Percentiles rank a stretch among this genome's conserved stretches.
Conservation (phyloP, 1,139 yeast genomes). For the Diutina scorzettiae region DNA sequence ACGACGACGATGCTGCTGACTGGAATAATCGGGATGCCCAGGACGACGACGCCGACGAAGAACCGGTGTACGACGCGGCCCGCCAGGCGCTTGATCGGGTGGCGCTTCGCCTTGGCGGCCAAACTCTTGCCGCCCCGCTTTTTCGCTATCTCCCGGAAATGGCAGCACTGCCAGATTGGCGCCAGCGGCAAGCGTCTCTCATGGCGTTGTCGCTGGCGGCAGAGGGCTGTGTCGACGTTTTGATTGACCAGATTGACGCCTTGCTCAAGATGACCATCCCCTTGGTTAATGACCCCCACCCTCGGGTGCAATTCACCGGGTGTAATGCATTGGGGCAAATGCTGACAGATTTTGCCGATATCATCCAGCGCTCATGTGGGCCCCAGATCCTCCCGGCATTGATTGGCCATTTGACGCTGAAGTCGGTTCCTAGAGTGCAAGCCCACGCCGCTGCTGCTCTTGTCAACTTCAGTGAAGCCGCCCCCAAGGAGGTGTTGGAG, state of each 20-base stretch:
- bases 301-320: constrained; percentile 94
- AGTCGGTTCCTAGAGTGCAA: constrained; percentile 81
- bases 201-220: constrained; percentile 97
- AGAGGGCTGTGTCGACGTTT: constrained; percentile 89
- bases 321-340: constrained; percentile 96
- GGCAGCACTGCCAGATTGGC: constrained; percentile 71
- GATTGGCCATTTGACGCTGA: constrained; percentile 61
- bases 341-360: constrained; percentile 93
- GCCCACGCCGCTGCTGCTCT: constrained; percentile 98
- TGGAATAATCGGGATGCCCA: constrained; percentile 63
- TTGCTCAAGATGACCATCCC: constrained; percentile 80
- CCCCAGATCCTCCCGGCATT: constrained; percentile 76
- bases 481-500: constrained; percentile 74
- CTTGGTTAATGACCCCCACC: constrained; percentile 66
- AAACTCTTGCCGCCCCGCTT: constrained; percentile 69
- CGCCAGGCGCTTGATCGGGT: constrained; percentile 89
- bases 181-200: constrained; percentile 91
- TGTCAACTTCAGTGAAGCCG: constrained; percentile 89
- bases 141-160: constrained; percentile 80
- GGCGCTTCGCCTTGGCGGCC: constrained; percentile 73
- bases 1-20: constrained; percentile 84
- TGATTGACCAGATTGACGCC: constrained; percentile 70
- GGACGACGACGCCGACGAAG: constrained; percentile 73
- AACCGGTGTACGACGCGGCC: constrained; percentile 81
- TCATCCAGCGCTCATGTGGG: constrained; percentile 73